These are phyloP conservation scores for Garcia nutans DNA, from an alignment of 345 rosid genomes.

Conservation along the genomic window DNA sequence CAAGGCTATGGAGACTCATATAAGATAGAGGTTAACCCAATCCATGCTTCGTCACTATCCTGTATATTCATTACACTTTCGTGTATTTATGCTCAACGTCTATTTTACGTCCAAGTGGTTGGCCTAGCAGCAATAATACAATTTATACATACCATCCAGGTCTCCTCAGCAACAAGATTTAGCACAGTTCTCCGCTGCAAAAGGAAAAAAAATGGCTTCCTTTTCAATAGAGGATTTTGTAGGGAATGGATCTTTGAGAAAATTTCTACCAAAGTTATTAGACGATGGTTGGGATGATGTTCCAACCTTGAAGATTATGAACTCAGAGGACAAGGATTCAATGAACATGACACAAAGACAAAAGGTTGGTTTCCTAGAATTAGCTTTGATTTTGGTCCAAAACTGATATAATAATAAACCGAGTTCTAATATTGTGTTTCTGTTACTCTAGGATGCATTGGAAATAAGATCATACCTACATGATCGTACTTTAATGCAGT, in stretches of 20 bases:
- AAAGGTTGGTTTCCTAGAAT: conserved; percentile 37
- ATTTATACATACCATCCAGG: conserved; percentile 1
- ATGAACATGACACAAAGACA: conserved; percentile 52
- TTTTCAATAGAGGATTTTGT: conserved; percentile 59
- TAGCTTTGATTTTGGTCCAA: background rate
- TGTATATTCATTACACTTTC: background rate
- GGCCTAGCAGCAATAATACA: conserved; percentile 3
- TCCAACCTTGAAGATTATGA: conserved; percentile 67
- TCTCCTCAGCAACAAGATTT: background rate
- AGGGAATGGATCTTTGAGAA: conserved; percentile 51
- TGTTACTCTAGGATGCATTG: conserved; percentile 45
- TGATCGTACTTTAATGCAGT: conserved; percentile 55
- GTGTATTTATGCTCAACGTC: conserved; percentile 1
- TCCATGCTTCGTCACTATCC: conserved; percentile 11
- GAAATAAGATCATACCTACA: conserved; percentile 68
- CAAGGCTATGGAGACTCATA: background rate
- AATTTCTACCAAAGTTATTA: conserved; percentile 48
- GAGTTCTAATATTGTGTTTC: conserved; percentile 1
- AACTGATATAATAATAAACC: background rate
- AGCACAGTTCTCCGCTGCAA: conserved; percentile 7
- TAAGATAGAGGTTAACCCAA: background rate
- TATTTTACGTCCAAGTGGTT: conserved; percentile 8
- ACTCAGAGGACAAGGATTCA: conserved; percentile 52
- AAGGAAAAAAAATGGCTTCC: conserved; percentile 44
- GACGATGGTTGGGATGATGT: conserved; percentile 83